Evolutionary conservation across 2,329 filamentous ascomycete species (phyloP).

Genomic region (Alternaria sp.): DNA sequence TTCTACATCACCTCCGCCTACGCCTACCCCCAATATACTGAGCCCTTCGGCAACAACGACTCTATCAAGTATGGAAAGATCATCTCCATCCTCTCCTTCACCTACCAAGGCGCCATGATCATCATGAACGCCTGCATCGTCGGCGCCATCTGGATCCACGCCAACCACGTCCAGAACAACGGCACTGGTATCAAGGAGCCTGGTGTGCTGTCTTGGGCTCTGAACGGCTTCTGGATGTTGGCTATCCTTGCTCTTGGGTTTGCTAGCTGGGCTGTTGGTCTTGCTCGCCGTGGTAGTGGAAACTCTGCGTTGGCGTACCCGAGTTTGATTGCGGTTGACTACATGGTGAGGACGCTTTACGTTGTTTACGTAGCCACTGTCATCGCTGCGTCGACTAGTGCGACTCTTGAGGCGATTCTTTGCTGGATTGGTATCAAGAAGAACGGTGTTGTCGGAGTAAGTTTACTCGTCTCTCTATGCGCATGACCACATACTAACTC

Average conservation of each 20-base stretch:
- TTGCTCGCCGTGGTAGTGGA: conserved; percentile 6
- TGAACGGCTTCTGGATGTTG: conserved; percentile 21
- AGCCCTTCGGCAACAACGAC: neutral
- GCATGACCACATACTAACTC: neutral
- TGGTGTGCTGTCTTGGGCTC: conserved; percentile 17
- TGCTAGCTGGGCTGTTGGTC: conserved; percentile 21
- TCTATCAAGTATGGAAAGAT: conserved; percentile 10
- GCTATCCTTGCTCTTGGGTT: conserved; percentile 21
- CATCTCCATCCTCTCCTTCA: conserved; percentile 24
- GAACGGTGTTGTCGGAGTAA: conserved; percentile 18
- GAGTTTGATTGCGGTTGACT: neutral
- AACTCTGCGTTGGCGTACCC: conserved; percentile 14
- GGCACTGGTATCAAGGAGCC: conserved; percentile 18
- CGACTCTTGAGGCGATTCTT: conserved; percentile 15
- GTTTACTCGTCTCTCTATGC: neutral
- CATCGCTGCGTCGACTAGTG: conserved; percentile 17
- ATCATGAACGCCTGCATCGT: conserved; percentile 30
- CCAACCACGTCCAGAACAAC: conserved; percentile 26
- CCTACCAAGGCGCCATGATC: conserved; percentile 24
- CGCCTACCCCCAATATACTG: conserved; percentile 17
- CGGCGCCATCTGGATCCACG: conserved; percentile 25
- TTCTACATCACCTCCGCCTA: conserved; percentile 23
- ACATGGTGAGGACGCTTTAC: conserved; percentile 13
- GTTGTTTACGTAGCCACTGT: conserved; percentile 15
- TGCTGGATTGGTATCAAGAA: conserved; percentile 20